Evolutionary conservation across 108 stramenopile species (phyloP), one percentile per base, ranked within the genome.

Genomic region (Nitzschia putrida): DNA sequence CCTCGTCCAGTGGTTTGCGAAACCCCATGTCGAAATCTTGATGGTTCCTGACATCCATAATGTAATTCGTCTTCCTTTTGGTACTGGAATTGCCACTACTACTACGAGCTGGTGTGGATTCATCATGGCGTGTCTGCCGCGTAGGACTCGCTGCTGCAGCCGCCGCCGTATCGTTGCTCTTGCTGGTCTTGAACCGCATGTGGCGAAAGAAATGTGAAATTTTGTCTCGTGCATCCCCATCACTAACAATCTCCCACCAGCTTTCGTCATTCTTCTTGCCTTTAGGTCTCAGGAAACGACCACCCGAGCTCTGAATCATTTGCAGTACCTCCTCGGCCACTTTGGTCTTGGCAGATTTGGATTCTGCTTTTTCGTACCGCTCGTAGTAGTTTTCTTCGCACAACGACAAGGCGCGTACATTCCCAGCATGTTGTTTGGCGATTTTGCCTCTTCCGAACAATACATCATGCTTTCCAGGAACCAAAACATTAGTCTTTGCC

Each of bases 191-290:
- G 58, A 37, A 37, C 2, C 61, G 42, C 61, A 63, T 63, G 61
- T 63, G 61, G 2, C 61, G 61, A 39, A 63, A 63, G 24, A 63
- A 63, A 47, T 63, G 61, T 12, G 44, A 12, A 45, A 63, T 63
- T 23, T 69, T 69, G 34, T 69, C 68, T 12, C 54, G 38, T 10
- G 68, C 68, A 13, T 42, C 68, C 1, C 25, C 68, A 57, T 56
- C 56, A 16, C 12, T 4, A 9, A 57, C 68, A 14, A 20, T n/a
- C 2, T 57, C 56, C 68, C 68, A 69, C 14, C 55, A 37, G 18
- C 11, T 40, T 12, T 69, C 56, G 40, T 34, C 29, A 34, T 34
- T 34, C 29, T 34, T 34, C 29, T 34, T 34, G 29, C 29, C 29
- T 34, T 23, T 21, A 2, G 22, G 60, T 54, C 57, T 69, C 55